Evolutionary conservation across 1,139 yeast genomes (phyloP).

Genomic region (Geotrichum reessii): DNA sequence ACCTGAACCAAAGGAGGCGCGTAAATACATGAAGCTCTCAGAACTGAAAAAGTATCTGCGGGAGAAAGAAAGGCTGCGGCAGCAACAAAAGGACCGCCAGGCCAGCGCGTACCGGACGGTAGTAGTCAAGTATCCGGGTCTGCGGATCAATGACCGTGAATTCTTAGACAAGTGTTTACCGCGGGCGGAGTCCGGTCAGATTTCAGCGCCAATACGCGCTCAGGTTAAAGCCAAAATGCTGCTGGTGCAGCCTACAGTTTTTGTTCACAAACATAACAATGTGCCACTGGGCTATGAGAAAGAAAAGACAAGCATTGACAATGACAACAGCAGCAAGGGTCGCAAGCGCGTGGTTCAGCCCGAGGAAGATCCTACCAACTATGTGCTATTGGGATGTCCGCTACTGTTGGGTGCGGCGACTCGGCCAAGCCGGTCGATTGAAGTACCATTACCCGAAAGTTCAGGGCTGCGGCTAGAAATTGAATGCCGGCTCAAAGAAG

Average conservation of each 20-base stretch:
- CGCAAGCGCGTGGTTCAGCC: neutral
- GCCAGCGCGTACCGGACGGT: neutral
- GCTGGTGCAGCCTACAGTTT: constrained; percentile 7
- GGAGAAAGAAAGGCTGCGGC: neutral
- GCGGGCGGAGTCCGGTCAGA: neutral
- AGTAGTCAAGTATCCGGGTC: constrained; percentile 4
- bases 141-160: constrained; percentile 3
- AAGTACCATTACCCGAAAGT: neutral
- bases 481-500: neutral
- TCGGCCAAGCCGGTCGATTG: neutral
- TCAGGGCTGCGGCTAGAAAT: neutral
- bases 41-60: constrained; percentile 19
- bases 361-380: neutral
- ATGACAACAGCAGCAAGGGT: no score
- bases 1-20: constrained; percentile 33
- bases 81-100: neutral
- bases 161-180: constrained; percentile 1
- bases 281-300: neutral
- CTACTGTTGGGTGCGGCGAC: neutral
- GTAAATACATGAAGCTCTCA: constrained; percentile 44
- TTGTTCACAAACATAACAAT: neutral
- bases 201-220: neutral
- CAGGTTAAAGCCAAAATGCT: neutral
- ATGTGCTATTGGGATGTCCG: constrained; percentile 5
- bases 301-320: no score